phyloP scores from a whole-genome alignment of 2,329 filamentous ascomycete genomes.

The Exserohilum turcica region DNA sequence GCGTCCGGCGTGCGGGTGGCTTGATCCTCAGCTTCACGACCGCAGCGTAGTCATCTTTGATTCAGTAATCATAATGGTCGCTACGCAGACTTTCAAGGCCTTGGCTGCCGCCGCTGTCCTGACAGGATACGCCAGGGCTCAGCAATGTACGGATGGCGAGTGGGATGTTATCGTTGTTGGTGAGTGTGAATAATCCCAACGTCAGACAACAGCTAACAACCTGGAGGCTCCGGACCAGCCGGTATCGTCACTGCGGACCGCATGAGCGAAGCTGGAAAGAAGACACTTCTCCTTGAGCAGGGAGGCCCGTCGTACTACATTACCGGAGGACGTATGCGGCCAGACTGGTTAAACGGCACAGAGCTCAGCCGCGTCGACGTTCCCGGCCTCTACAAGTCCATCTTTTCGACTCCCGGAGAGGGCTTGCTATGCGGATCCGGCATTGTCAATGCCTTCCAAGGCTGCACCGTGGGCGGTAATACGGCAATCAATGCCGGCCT shows the following conservation, averaged over 20 bases:
- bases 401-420: constrained; percentile 51
- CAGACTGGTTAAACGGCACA: constrained; percentile 56
- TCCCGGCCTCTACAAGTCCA: constrained; percentile 58
- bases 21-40: neutral
- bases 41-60: neutral
- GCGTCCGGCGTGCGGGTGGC: neutral
- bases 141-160: constrained; percentile 14
- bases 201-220: neutral
- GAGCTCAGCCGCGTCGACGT: constrained; percentile 59
- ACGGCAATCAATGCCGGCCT: constrained; percentile 61
- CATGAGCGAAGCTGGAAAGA: constrained; percentile 58
- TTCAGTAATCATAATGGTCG: constrained; percentile 11
- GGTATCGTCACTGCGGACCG: constrained; percentile 60
- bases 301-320: constrained; percentile 58
- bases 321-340: constrained; percentile 55
- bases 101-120: constrained; percentile 16
- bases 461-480: constrained; percentile 59
- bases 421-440: constrained; percentile 50
- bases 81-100: constrained; percentile 13
- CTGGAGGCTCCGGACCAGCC: constrained; percentile 54
- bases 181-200: no score
- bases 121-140: constrained; percentile 3
- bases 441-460: constrained; percentile 53
- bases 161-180: constrained; percentile 35
- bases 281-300: constrained; percentile 59